Evolutionary conservation across 2,329 filamentous ascomycete species (phyloP).

Genomic region (Xylaria hypoxylon): DNA sequence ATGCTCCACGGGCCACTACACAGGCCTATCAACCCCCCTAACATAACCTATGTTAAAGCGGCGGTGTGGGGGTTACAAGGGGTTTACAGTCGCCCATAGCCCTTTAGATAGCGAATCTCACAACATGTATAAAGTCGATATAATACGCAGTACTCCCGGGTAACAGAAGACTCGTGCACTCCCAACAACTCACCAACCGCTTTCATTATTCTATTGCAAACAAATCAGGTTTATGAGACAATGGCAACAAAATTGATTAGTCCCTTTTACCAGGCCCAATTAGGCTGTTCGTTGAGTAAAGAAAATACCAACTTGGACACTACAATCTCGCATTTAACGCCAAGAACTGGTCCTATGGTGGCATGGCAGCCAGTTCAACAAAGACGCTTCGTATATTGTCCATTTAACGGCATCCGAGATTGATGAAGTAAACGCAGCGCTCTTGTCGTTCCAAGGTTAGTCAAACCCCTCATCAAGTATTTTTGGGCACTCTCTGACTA

Average conservation of each 20-base stretch:
- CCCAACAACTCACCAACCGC: no score
- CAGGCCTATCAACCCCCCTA: no score
- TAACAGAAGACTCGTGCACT: no score
- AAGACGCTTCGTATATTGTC: slow-evolving; percentile 1
- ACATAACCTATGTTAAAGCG: no score
- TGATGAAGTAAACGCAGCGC: background rate
- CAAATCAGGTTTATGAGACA: background rate
- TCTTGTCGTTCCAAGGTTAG: slow-evolving; percentile 5
- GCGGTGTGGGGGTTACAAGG: no score
- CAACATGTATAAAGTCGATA: no score
- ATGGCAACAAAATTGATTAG: background rate
- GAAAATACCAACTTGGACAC: background rate
- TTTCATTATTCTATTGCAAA: no score
- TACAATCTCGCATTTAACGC: background rate
- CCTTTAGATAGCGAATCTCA: no score
- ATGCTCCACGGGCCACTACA: no score
- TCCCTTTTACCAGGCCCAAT: background rate
- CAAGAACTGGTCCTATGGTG: slow-evolving; percentile 4
- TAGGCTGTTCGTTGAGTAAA: background rate
- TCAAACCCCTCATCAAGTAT: background rate
- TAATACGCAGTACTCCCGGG: no score
- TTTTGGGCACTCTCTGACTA: background rate
- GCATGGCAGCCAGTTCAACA: slow-evolving; percentile 3
- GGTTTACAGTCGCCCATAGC: no score
- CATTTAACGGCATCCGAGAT: background rate